Conservation (phyloP, 495 filamentous ascomycete genomes). For the Achaetomiella virescens region DNA sequence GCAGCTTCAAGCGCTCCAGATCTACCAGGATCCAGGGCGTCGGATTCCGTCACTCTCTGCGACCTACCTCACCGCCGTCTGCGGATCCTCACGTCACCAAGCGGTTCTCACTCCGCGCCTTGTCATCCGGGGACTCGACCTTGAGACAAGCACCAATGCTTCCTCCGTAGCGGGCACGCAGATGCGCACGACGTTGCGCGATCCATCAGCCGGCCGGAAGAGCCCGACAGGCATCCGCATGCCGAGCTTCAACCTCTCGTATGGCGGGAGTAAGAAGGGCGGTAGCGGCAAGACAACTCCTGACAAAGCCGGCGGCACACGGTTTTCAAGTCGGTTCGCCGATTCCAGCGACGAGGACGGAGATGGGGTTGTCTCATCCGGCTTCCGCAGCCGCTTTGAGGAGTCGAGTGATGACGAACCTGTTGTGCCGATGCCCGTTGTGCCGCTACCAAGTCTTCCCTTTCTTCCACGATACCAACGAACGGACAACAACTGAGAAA, state of each 20-base stretch:
- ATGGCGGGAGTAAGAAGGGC: constrained; percentile 23
- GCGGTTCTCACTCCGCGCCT: constrained; percentile 37
- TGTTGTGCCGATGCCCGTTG: constrained; percentile 17
- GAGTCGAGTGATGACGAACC: constrained; percentile 74
- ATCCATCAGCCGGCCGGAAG: constrained; percentile 18
- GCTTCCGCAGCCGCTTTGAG: constrained; percentile 67
- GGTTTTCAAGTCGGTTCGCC: constrained; percentile 36
- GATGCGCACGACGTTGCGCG: constrained; percentile 31
- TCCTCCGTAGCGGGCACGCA: constrained; percentile 7
- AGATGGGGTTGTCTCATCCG: constrained; percentile 32
- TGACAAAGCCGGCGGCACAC: neutral
- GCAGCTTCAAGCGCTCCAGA: constrained; percentile 43
- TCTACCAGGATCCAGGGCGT: constrained; percentile 18
- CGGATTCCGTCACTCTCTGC: constrained; percentile 40
- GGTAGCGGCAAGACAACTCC: neutral
- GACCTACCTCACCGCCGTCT: constrained; percentile 26
- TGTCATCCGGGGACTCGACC: constrained; percentile 32
- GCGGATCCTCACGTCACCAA: constrained; percentile 22
- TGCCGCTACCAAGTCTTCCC: constrained; percentile 9
- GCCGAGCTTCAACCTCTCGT: constrained; percentile 28
- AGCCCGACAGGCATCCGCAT: constrained; percentile 23
- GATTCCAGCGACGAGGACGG: constrained; percentile 73
- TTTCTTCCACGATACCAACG: neutral
- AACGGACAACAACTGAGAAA: constrained; percentile 6
- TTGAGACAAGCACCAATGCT: constrained; percentile 20